Evolutionary conservation across 768 basidiomycete species (phyloP), one percentile per base, ranked within the genome.

Genomic region (Mycena rosella): DNA sequence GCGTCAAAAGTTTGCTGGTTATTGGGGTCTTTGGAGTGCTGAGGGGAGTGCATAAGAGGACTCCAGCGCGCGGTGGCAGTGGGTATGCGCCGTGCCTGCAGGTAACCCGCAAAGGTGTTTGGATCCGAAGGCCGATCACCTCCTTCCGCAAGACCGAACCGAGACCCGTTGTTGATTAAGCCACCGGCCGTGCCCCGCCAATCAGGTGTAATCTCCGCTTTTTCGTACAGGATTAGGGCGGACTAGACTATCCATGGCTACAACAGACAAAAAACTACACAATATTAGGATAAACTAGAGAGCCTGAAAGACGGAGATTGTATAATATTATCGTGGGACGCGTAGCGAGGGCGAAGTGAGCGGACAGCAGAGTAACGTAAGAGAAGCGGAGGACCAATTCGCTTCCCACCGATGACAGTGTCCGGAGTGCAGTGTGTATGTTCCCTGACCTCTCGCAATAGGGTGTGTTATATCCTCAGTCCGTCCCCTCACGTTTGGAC

Each of bases 21-120:
- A 48, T n/a, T n/a, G n/a, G n/a, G 7, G 30, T 32, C 52, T 8
- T 77, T 78, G 74, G 84, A 80, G 73, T 80, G 84, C 79, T 89
- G 89, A 78, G 81, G 74, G 81, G 77, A 77, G 84, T 87, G 88
- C 89, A 92, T 91, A 84, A 40, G 77, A 79, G 45, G 78, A 81
- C 77, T 79, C 79, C 81, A 80, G 80, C 78, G 81, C 82, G 81
- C n/a, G n/a, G n/a, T n/a, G 80, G 81, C 63, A 82, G 84, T 83
- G 82, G 80, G 84, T 83, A 84, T 52, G 75, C 77, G 70, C 66
- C 74, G 77, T 84, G 87, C 81, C 86, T 86, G 87, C 85, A 86
- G 81, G 85, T 80, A 86, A 83, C n/a, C n/a, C n/a, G n/a, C n/a
- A n/a, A n/a, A n/a, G n/a, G n/a, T n/a, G n/a, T n/a, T n/a, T n/a